Percentiles rank a stretch among this genome's conserved stretches.
Evolutionary conservation across 768 basidiomycete genomes (phyloP).

Genomic region (Termitomyces sp.): DNA sequence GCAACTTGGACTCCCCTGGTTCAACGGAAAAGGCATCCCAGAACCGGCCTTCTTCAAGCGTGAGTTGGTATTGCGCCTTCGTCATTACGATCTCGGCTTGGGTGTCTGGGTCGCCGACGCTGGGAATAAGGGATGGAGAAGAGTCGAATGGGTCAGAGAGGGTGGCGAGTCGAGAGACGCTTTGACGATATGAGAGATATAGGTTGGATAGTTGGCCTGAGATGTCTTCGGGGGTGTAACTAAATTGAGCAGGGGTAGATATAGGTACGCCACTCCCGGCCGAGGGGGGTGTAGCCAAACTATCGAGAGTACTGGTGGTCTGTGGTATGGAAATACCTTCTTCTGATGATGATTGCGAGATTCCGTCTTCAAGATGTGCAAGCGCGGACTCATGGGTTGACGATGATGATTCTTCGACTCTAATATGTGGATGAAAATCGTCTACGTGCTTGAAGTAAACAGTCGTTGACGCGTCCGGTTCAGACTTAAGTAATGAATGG

Average conservation of each 20-base stretch:
- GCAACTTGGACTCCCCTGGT: background rate
- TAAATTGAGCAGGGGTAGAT: background rate
- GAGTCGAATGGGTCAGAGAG: conserved; percentile 24
- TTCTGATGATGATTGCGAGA: background rate
- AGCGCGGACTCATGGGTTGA: background rate
- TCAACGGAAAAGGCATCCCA: conserved; percentile 42
- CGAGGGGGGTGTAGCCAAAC: background rate
- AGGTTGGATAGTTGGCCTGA: conserved; percentile 27
- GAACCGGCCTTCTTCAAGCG: conserved; percentile 52
- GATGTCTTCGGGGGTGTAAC: conserved; percentile 19
- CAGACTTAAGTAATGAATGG: background rate
- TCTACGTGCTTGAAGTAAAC: background rate
- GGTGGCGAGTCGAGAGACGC: conserved; percentile 37
- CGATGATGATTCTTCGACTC: background rate
- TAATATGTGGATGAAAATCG: background rate
- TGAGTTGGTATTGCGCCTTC: conserved; percentile 56
- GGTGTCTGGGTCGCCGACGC: conserved; percentile 22
- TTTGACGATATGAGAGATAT: conserved; percentile 37
- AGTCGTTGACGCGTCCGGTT: conserved; percentile 5
- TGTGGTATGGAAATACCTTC: background rate
- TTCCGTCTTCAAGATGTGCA: background rate
- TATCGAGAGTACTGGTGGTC: background rate
- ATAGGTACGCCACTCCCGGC: background rate
- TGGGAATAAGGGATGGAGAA: conserved; percentile 7
- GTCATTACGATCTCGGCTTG: conserved; percentile 47